Base-by-base conservation (phyloP, 768 basidiomycete species). In the Piloderma croceum region DNA sequence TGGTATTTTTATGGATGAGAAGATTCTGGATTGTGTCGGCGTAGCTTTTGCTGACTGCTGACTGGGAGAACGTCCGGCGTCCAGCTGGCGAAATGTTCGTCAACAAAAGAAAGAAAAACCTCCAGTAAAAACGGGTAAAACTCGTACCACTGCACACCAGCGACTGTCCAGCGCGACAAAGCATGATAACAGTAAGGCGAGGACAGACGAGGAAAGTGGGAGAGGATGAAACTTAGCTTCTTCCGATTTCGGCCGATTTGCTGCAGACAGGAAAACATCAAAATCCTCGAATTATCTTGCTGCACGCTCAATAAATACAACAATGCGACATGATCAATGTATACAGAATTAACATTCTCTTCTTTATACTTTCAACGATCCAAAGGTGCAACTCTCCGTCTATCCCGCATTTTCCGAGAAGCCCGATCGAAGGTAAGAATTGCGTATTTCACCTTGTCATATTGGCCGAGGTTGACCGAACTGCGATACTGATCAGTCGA, bases 1-100 rank as follows among this genome's bases (percentile, higher is more conserved):
- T 92, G 51, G 96, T 96, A 63, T 98, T 90, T 58, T 90, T 89
- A 65, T 89, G 79, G 55, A 99, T 85, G 52, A 83, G 79, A 48
- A 99, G 78, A 70, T 97, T 99, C 59, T 76, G 71, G 58, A 92
- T 83, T 36, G 90, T 92, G 58, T 87, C 85, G 40, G 83, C 90
- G 62, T 98, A 98, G 54, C 77, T 79, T 48, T 67, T 73, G 53
- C 88, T 76, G 51, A 79, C 58, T 32, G 76, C 76, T 50, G 91
- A 86, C 53, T 78, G 75, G 35, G 89, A 81, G 71, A 94, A 90
- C 49, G 82, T 69, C 70, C 92, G 74, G 70, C 77, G 77, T 71
- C 81, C 80, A 54, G 66, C 79, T 81, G 47, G 40, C 34, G 21
- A 20, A 21, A 15, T 44, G 44, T 41, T 40, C 27, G 39, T 25